These are phyloP conservation scores for Chalciporus piperatoides DNA, from an alignment of 1,284 basidiomycete species.

Conservation along the genomic window DNA sequence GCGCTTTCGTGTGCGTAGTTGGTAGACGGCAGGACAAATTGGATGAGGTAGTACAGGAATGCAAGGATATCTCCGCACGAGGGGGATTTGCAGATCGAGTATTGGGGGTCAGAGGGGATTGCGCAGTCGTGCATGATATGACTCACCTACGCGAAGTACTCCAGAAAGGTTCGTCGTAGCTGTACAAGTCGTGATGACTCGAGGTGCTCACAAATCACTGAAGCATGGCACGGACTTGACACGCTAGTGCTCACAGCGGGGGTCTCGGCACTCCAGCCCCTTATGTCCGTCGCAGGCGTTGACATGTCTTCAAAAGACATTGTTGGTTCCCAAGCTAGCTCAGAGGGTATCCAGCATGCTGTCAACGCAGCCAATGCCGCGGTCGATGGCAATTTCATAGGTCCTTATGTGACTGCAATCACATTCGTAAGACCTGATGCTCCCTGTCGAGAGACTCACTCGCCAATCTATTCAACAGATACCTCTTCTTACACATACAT, in stretches of 20 bases:
- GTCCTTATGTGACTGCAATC: slow-evolving; percentile 59
- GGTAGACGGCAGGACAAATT: slow-evolving; percentile 63
- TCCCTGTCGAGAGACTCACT: neutral
- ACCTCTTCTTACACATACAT: slow-evolving; percentile 70
- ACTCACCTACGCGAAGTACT: slow-evolving; percentile 55
- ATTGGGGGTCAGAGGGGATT: slow-evolving; percentile 57
- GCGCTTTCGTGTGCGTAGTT: slow-evolving; percentile 75
- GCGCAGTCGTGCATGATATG: slow-evolving; percentile 67
- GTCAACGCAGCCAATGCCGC: slow-evolving; percentile 54
- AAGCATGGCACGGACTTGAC: slow-evolving; percentile 81
- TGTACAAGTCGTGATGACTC: neutral
- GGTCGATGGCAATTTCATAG: slow-evolving; percentile 59
- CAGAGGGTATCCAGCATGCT: slow-evolving; percentile 49
- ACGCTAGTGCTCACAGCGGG: slow-evolving; percentile 85
- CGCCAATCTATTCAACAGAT: slow-evolving; percentile 46
- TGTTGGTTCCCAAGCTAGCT: slow-evolving; percentile 37
- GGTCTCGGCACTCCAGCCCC: slow-evolving; percentile 76
- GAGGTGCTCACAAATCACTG: neutral
- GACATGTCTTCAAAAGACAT: slow-evolving; percentile 38
- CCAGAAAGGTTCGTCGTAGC: slow-evolving; percentile 44
- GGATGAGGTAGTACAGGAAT: slow-evolving; percentile 60
- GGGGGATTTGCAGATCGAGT: slow-evolving; percentile 30
- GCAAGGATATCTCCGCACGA: slow-evolving; percentile 33
- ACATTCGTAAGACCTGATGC: slow-evolving; percentile 54
- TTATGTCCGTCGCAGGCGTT: slow-evolving; percentile 71